phyloP scores from a whole-genome alignment of 768 basidiomycete genomes.

The Nidula microcarpa region DNA sequence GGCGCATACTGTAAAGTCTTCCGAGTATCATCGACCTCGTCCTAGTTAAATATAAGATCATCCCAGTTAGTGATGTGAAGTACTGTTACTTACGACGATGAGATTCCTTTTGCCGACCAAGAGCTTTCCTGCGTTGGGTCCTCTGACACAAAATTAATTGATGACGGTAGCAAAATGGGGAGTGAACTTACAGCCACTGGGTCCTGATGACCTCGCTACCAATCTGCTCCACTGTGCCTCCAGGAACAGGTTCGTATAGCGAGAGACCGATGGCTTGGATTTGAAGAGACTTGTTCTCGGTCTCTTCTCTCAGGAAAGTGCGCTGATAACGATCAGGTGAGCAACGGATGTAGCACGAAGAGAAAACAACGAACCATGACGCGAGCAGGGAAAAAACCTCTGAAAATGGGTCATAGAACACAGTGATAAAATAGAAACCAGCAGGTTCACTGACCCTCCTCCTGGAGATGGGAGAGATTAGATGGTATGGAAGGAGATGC shows the following conservation, averaged over 20 bases:
- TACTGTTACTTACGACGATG: conserved; percentile 62
- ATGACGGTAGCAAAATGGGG: conserved; percentile 3
- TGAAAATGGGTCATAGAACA: conserved; percentile 19
- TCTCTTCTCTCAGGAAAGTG: conserved; percentile 76
- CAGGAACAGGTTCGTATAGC: conserved; percentile 87
- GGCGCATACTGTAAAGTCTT: conserved; percentile 73
- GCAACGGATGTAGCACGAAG: background rate
- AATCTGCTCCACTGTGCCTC: conserved; percentile 67
- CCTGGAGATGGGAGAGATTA: conserved; percentile 35
- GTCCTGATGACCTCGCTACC: conserved; percentile 88
- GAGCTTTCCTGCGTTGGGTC: conserved; percentile 60
- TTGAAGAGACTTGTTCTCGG: conserved; percentile 74
- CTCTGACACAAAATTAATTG: conserved; percentile 30
- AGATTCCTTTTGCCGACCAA: conserved; percentile 80
- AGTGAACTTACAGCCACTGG: conserved; percentile 82
- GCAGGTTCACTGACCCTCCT: conserved; percentile 65
- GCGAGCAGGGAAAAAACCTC: conserved; percentile 95
- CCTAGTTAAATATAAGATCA: conserved; percentile 35
- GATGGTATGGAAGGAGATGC: conserved; percentile 1
- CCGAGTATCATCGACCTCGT: conserved; percentile 86
- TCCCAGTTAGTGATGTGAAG: background rate
- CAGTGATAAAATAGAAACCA: conserved; percentile 10
- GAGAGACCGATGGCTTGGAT: conserved; percentile 97
- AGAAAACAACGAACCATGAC: conserved; percentile 56
- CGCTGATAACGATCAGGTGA: conserved; percentile 40